Base-by-base conservation (phyloP, 2,329 filamentous ascomycete species). In the Calonectria pauciramosa region DNA sequence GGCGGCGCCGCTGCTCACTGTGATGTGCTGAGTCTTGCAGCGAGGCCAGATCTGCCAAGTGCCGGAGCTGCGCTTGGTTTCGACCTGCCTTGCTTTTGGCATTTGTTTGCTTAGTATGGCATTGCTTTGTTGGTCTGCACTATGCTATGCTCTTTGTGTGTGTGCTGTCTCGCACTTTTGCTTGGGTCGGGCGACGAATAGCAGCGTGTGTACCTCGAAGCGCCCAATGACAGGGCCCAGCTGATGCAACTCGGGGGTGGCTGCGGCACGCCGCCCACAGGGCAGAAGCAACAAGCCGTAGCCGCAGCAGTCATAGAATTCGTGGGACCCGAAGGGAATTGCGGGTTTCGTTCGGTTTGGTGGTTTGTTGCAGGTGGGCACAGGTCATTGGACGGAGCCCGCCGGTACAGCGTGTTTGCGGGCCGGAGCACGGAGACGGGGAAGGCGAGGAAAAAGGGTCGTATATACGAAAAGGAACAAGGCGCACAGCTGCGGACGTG, bases 401-500 rank as follows among this genome's bases (percentile, higher is more conserved):
- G 67, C 41, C 32, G 51, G 71, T 56, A 26, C 67, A 73, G 71
- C 51, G 20, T 49, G 66, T 70, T 70, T 73, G 71, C 66, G 60
- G 71, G 67, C 60, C 71, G 41, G 67, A 67, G 67, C 41, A 63
- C 67, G 52, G 60, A 52, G 60, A 73, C 51, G 66, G 71, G 66
- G 66, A 41, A 34, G 14, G 13, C 30, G 51, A 18, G 41, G 41
- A 18, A 49, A 65, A 65, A 65, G 52, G 49, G 32, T 70, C 41
- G 67, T 70, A 73, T 70, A 70, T 47, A 73, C 67, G 41, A 68
- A 34, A 74, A 36, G 51, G 34, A 32, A 49, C 38, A 9, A 44
- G 64, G 32, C 63, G 23, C 14, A 54, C 23, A 23, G 10, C 36
- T 32, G 41, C 36, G 66, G 10, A 28, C 3, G 32, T 36, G 20